Evolutionary conservation across 441 rosid species (phyloP).

Genomic region (Populus trichocarpa): DNA sequence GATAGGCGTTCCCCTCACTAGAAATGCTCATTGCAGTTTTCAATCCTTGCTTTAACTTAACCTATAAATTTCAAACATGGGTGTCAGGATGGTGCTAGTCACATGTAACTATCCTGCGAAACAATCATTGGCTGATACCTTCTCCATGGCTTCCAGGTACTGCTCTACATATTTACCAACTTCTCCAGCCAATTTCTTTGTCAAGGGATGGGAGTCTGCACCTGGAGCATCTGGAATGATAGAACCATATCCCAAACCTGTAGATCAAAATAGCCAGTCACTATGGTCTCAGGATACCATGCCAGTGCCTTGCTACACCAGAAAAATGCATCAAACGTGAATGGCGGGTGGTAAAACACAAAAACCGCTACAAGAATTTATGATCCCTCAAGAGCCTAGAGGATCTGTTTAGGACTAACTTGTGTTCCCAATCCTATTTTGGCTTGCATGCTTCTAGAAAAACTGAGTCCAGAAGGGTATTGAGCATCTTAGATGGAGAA

Average conservation of each 20-base stretch:
- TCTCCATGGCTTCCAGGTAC: constrained; percentile 91
- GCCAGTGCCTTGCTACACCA: not conserved
- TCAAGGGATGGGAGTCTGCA: constrained; percentile 63
- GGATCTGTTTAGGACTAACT: not conserved
- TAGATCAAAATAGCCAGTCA: constrained; percentile 7
- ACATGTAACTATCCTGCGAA: not conserved
- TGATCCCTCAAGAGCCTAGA: not conserved
- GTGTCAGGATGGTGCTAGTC: not conserved
- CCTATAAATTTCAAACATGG: constrained; percentile 40
- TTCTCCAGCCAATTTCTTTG: constrained; percentile 55
- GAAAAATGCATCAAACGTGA: not conserved
- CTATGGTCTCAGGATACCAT: not conserved
- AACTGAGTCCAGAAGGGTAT: not conserved
- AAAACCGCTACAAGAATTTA: not conserved
- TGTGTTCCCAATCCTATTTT: not conserved
- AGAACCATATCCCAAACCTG: constrained; percentile 83
- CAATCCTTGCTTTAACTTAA: constrained; percentile 89
- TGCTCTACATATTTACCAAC: constrained; percentile 56
- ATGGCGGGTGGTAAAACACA: not conserved
- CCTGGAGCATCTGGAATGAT: constrained; percentile 73
- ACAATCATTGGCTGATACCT: constrained; percentile 41
- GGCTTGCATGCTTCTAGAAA: constrained; percentile 1
- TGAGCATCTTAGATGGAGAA: not conserved
- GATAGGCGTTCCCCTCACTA: constrained; percentile 80
- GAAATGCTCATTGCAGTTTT: constrained; percentile 85